Conservation (phyloP, 2,329 filamentous ascomycete species). For the Laburnicola sp. region DNA sequence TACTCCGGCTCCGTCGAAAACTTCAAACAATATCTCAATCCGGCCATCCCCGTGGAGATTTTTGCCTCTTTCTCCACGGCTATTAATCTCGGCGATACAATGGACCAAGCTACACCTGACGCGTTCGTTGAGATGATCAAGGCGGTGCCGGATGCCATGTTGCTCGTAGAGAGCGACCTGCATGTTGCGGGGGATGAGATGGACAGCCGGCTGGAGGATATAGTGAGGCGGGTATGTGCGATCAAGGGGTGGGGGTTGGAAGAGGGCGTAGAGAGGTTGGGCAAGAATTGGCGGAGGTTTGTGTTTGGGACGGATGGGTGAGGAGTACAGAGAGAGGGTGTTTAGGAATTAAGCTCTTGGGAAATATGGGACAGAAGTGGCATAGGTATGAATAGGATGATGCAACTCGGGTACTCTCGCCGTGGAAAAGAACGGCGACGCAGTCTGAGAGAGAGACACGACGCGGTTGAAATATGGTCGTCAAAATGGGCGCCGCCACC, state of each 20-base stretch:
- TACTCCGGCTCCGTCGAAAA: slow-evolving; percentile 79
- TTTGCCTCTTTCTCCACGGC: slow-evolving; percentile 87
- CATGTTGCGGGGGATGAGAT: slow-evolving; percentile 80
- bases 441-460: too few relatives aligned
- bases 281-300: slow-evolving; percentile 76
- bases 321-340: neutral
- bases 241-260: slow-evolving; percentile 77
- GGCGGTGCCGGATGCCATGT: slow-evolving; percentile 72
- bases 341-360: too few relatives aligned
- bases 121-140: slow-evolving; percentile 69
- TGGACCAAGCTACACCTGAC: slow-evolving; percentile 50
- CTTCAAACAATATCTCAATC: slow-evolving; percentile 75
- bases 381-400: too few relatives aligned
- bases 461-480: too few relatives aligned
- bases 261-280: slow-evolving; percentile 69
- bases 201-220: slow-evolving; percentile 75
- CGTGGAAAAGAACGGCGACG: too few relatives aligned
- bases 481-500: too few relatives aligned
- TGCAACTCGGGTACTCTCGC: too few relatives aligned
- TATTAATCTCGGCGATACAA: slow-evolving; percentile 69
- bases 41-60: slow-evolving; percentile 71
- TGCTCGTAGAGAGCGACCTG: slow-evolving; percentile 89
- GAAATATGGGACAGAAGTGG: too few relatives aligned
- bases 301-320: slow-evolving; percentile 60
- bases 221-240: slow-evolving; percentile 73